A percentile compares a stretch with the other conserved stretches of the same genome.
These are phyloP conservation scores for Urochloa ruziziensis DNA, from an alignment of 176 grass and related monocot species.

Conservation along the genomic window DNA sequence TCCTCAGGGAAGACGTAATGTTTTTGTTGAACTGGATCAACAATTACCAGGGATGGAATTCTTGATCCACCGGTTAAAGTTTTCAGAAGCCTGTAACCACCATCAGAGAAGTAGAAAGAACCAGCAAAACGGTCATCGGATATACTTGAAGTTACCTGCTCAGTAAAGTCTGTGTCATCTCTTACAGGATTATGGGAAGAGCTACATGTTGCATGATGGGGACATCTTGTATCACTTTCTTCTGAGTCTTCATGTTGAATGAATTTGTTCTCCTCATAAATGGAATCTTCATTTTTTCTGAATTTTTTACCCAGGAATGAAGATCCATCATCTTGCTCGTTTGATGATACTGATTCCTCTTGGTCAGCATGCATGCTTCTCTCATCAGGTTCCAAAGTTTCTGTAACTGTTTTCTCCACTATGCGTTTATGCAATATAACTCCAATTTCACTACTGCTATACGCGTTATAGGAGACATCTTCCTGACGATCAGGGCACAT, in stretches of 20 bases:
- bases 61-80: constrained; percentile 71
- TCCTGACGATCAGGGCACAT: constrained; percentile 23
- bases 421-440: constrained; percentile 24
- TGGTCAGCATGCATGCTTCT: constrained; percentile 27
- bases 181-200: constrained; percentile 24
- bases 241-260: constrained; percentile 32
- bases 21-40: constrained; percentile 68
- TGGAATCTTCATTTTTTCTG: constrained; percentile 20
- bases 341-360: constrained; percentile 27
- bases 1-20: constrained; percentile 71
- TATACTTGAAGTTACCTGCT: constrained; percentile 27
- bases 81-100: constrained; percentile 67
- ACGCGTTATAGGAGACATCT: constrained; percentile 23
- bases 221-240: constrained; percentile 36
- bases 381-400: constrained; percentile 21
- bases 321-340: constrained; percentile 15
- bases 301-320: constrained; percentile 21
- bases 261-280: constrained; percentile 38
- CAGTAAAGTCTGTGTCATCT: constrained; percentile 12
- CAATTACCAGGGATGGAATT: constrained; percentile 81
- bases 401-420: constrained; percentile 26
- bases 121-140: constrained; percentile 45
- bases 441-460: constrained; percentile 30
- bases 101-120: constrained; percentile 84
- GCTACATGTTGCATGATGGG: constrained; percentile 25